Percentiles rank a stretch among this genome's conserved stretches.
Evolutionary conservation across 129 eudicot genomes (phyloP).

Genomic region (Artemisia argyi): DNA sequence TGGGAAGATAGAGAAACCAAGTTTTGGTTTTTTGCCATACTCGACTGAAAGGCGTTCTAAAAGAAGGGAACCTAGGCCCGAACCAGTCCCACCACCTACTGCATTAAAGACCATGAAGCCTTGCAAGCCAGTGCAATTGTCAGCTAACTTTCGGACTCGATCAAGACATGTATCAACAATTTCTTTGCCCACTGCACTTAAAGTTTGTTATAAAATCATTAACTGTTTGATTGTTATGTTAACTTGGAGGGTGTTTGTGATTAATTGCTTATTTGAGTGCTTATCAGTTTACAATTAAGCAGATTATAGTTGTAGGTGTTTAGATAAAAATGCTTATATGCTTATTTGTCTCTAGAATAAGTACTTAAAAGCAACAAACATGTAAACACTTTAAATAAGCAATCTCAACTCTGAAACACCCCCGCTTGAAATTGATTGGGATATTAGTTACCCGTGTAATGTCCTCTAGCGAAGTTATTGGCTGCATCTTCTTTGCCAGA

Average conservation of each 20-base stretch:
- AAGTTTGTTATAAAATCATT: not conserved
- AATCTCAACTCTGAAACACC: too few relatives aligned
- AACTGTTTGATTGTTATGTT: not conserved
- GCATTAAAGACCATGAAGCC: constrained; percentile 42
- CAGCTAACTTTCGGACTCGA: constrained; percentile 39
- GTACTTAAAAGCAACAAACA: too few relatives aligned
- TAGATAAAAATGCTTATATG: too few relatives aligned
- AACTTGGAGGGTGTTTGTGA: too few relatives aligned
- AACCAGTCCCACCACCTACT: constrained; percentile 48
- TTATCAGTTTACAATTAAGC: too few relatives aligned
- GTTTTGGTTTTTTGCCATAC: constrained; percentile 42
- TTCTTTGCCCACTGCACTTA: constrained; percentile 38
- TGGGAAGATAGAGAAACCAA: constrained; percentile 42
- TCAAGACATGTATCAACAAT: constrained; percentile 42
- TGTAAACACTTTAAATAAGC: too few relatives aligned
- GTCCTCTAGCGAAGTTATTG: constrained; percentile 38
- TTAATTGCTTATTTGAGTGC: too few relatives aligned
- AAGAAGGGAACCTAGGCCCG: constrained; percentile 38
- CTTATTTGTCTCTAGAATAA: too few relatives aligned
- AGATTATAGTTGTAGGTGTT: too few relatives aligned
- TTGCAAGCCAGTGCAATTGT: constrained; percentile 43
- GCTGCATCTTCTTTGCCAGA: constrained; percentile 38
- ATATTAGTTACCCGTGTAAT: constrained; percentile 23
- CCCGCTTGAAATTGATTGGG: not conserved
- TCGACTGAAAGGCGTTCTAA: constrained; percentile 43